Evolutionary conservation across 805 yeast species (phyloP), one percentile per base, ranked within the genome.

Genomic region (Sugiyamaella americana): DNA sequence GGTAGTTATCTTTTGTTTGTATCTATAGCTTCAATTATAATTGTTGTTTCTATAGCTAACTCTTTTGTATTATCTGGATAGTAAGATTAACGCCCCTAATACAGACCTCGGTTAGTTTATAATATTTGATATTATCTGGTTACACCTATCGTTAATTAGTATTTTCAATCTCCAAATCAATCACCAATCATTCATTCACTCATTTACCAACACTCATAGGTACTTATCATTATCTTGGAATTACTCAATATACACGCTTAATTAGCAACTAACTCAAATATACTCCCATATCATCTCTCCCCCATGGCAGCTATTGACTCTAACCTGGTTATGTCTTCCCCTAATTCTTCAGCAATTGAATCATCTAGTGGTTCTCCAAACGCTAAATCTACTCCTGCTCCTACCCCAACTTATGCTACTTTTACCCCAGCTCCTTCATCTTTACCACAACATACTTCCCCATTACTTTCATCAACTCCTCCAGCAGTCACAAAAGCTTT

Each of bases 401-500:
- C 34, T 5, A 30, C 29, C 16, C 58, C 63, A 24, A 65, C 66
- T 4, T 58, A 60, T 46, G 70, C 70, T 11, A 54, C 65, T 13
- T 66, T 66, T 51, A 63, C 64, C 16, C 67, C 69, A 5, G 51
- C 64, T 0, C 59, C 60, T 22, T 52, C 61, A 24, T 46, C 52
- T 71, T 78, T 43, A 69, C 62, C 63, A 35, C 62, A 66, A 40
- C 63, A 76, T 50, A 75, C 93, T 1, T 84, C 96, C 2, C 96
- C 97, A 52, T 71, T 93, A 43, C 72, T 93, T 53, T 73, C 87
- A 34, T 79, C 87, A 20, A 93, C 98, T 0, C 98, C 98, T 2
- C 93, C 96, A 2, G 78, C 88, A 0, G 87, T 91, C 11, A 82
- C 95, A 24, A 84, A 86, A 56, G 86, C 93, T 2, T 72, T 91